Evolutionary conservation across 805 yeast species (phyloP), one percentile per base, ranked within the genome.

Genomic region (Candida ficus): DNA sequence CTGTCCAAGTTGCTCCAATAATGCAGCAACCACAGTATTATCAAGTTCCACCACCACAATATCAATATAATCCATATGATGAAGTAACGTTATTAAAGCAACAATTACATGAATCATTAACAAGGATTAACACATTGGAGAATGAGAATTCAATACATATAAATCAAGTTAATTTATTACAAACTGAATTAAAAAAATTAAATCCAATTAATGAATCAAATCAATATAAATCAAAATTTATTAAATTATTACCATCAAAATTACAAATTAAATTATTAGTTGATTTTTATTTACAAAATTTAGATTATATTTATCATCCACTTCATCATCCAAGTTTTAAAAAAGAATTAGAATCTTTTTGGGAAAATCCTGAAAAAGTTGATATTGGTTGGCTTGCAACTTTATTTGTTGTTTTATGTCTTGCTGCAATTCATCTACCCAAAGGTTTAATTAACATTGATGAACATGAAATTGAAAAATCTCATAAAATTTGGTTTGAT

Each of bases 221-320:
- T 21, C 49, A 46, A 27, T 45, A 41, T 26, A 49, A 52, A 35
- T 25, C 21, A n/a, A 48, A 46, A 36, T 55, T 33, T 32, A 46
- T 48, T 32, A 48, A 46, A 25, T 37, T 52, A 4, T 22, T 55
- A 9, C 58, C 58, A 1, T 50, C 57, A 25, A 52, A 43, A 36
- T 46, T 46, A 12, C 58, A 53, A 22, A 52, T 57, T 1, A 50
- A 45, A 26, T 30, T 54, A 11, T 30, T 57, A 4, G 55, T 54
- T 9, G 57, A 57, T 18, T 55, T 55, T 32, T 57, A 57, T 30
- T 37, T 57, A 27, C 49, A 46, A 17, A 50, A 57, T 36, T 43
- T 57, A 23, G 62, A 57, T 34, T 57, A 55, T 46, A 54, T 57
- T 20, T 56, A 56, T 35, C 62, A 57, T 39, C 57, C 62, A 4